Percentiles rank a stretch among this genome's conserved stretches.
Evolutionary conservation across 768 basidiomycete genomes (phyloP).

Genomic region (Tricholoma sp.): DNA sequence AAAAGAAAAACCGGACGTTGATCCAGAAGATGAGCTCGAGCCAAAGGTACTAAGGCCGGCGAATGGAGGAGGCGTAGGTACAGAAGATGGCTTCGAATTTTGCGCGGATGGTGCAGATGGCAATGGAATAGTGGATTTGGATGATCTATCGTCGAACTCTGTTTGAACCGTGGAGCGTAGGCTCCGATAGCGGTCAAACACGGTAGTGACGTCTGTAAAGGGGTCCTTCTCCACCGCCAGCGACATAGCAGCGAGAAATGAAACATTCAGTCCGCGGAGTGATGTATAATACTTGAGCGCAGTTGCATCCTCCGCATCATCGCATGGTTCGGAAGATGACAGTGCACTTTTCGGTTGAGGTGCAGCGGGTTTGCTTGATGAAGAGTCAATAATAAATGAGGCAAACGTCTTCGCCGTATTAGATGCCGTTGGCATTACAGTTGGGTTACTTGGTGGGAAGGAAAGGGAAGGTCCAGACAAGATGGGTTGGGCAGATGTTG

Average conservation of each 20-base stretch:
- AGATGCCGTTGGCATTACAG: constrained; percentile 2
- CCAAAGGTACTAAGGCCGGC: neutral
- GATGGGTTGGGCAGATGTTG: neutral
- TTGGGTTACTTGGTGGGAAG: neutral
- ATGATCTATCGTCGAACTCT: neutral
- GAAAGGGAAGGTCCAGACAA: constrained; percentile 2
- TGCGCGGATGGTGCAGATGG: neutral
- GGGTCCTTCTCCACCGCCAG: neutral
- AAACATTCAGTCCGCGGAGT: constrained; percentile 1
- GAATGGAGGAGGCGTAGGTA: neutral
- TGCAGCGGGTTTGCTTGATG: neutral
- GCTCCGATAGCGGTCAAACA: neutral
- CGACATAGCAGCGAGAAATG: neutral
- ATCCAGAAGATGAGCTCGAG: neutral
- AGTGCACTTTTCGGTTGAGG: neutral
- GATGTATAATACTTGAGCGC: constrained; percentile 1
- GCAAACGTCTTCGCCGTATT: constrained; percentile 3
- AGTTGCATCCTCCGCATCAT: neutral
- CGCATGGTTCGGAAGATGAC: neutral
- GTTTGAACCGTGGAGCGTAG: neutral
- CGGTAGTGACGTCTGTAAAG: neutral
- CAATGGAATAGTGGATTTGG: neutral
- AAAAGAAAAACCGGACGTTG: neutral
- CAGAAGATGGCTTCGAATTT: neutral
- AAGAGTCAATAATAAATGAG: neutral